Conservation (phyloP, 2,329 filamentous ascomycete species). For the Botrytis fabae region DNA sequence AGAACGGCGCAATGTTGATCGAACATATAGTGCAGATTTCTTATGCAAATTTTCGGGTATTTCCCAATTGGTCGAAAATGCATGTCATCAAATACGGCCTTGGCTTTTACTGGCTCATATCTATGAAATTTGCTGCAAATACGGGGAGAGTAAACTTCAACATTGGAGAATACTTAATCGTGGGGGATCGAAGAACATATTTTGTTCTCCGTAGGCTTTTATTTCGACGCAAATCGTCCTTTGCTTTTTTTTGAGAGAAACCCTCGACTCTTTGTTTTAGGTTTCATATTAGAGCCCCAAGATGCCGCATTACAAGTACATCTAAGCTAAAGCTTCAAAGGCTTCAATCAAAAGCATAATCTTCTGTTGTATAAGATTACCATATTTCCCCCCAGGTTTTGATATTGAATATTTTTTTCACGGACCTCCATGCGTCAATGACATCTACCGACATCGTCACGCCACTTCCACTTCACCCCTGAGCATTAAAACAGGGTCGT, state of each 20-base stretch:
- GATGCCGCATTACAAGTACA: background rate
- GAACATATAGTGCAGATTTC: background rate
- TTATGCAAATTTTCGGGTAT: background rate
- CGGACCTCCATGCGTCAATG: background rate
- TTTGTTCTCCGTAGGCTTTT: background rate
- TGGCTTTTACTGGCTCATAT: background rate
- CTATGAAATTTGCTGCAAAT: background rate
- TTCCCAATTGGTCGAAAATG: background rate
- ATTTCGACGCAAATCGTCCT: background rate
- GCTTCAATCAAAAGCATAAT: background rate
- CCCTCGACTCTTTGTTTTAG: too few relatives aligned
- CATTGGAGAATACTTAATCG: background rate
- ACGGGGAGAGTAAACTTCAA: background rate
- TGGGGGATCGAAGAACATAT: background rate
- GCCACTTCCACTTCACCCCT: background rate
- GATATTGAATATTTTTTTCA: background rate
- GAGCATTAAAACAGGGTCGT: background rate
- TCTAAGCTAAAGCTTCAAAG: fast-evolving
- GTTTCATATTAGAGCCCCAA: background rate
- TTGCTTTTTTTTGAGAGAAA: background rate
- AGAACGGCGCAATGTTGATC: background rate
- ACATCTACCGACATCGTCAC: background rate
- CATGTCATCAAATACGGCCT: background rate
- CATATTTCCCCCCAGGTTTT: background rate
- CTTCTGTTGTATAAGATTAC: background rate